phyloP scores from a whole-genome alignment of 805 yeast species.

The Komagataella populi region DNA sequence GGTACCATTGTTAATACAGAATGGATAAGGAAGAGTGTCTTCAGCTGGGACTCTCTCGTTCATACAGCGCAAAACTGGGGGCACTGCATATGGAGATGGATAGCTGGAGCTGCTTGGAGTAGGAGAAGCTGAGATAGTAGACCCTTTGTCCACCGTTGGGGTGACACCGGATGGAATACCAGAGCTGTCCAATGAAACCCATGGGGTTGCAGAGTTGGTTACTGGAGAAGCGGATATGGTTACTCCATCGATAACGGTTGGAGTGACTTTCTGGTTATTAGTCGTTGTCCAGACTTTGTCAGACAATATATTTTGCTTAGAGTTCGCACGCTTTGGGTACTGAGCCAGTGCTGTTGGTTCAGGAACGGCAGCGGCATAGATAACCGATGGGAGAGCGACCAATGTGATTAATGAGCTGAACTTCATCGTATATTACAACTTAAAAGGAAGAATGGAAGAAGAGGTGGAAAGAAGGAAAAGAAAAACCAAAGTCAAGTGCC shows the following conservation, averaged over 20 bases:
- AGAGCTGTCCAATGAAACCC: conserved; percentile 28
- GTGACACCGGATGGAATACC: conserved; percentile 29
- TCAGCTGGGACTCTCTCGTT: conserved; percentile 24
- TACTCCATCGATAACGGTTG: conserved; percentile 40
- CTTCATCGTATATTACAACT: not conserved
- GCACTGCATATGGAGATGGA: conserved; percentile 23
- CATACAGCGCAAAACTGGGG: conserved; percentile 30
- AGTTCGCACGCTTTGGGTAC: not conserved
- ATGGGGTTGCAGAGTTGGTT: conserved; percentile 20
- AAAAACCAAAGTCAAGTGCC: not conserved
- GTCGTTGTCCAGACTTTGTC: conserved; percentile 21
- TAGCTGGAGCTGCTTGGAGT: conserved; percentile 20
- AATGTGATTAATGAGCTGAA: not conserved
- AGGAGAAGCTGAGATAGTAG: conserved; percentile 26
- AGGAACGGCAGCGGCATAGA: not conserved
- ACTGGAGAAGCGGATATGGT: conserved; percentile 29
- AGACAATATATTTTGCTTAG: not conserved
- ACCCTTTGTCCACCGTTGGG: conserved; percentile 21
- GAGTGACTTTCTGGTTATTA: conserved; percentile 13
- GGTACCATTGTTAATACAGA: conserved; percentile 28
- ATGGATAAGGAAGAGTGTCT: conserved; percentile 20
- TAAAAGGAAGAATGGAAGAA: not conserved
- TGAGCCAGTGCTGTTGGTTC: not conserved
- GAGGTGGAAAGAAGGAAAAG: not conserved
- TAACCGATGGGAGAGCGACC: not conserved